Percentiles rank a stretch among this genome's conserved stretches.
phyloP scores from a whole-genome alignment of 305 asterid species.

The Fraxinus sp. region DNA sequence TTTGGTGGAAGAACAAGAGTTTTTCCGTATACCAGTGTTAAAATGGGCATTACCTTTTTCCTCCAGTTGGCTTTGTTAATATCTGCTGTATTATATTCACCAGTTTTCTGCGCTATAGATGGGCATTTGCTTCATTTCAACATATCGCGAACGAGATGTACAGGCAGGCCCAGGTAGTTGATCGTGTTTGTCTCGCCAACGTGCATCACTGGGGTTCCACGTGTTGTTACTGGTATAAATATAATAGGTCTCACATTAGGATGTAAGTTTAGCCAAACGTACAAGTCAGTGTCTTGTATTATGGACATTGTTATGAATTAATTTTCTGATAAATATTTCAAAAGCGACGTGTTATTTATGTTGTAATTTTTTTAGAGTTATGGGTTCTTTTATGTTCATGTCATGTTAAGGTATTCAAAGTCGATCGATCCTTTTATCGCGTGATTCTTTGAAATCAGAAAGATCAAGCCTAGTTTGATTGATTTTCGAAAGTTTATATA shows the following conservation, averaged over 20 bases:
- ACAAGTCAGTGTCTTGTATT: slow-evolving; percentile 37
- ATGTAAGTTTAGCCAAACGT: slow-evolving; percentile 12
- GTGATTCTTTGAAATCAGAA: background rate
- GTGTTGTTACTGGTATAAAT: slow-evolving; percentile 9
- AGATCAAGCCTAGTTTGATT: background rate
- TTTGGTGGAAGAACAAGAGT: slow-evolving; percentile 88
- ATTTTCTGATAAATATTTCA: background rate
- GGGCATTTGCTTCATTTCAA: background rate
- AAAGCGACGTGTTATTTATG: background rate
- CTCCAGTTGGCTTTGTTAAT: slow-evolving; percentile 25
- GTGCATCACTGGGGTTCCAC: no score
- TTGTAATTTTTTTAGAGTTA: background rate
- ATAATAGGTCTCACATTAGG: slow-evolving; percentile 5
- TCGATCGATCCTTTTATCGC: no score
- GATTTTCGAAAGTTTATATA: no score
- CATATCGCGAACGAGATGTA: background rate
- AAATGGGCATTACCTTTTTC: background rate
- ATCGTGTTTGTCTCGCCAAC: no score
- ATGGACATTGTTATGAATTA: slow-evolving; percentile 5
- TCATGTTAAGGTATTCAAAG: background rate
- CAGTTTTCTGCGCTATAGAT: background rate
- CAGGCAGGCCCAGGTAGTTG: background rate
- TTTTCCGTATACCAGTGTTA: slow-evolving; percentile 42
- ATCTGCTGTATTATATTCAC: background rate
- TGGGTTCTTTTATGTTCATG: background rate